A percentile compares a stretch with the other conserved stretches of the same genome.
phyloP scores from a whole-genome alignment of 2,329 filamentous ascomycete genomes.

The Chaetoscypha palmicola region DNA sequence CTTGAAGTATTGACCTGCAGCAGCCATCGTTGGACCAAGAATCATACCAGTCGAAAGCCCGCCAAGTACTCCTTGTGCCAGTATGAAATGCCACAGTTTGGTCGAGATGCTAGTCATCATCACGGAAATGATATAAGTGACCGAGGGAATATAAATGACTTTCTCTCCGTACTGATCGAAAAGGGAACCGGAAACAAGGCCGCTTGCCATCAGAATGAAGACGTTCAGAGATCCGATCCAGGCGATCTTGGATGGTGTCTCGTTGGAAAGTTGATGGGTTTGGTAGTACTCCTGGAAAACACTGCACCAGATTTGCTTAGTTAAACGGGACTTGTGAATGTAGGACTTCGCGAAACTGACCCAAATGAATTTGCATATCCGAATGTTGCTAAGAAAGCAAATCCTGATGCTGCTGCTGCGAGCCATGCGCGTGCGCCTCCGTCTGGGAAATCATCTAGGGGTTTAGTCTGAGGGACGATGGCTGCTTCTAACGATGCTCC shows the following conservation, averaged over 20 bases:
- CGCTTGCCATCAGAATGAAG: slow-evolving; percentile 43
- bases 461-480: neutral
- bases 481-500: neutral
- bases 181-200: slow-evolving; percentile 49
- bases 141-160: slow-evolving; percentile 20
- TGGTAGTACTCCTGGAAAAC: slow-evolving; percentile 35
- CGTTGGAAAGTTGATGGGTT: slow-evolving; percentile 23
- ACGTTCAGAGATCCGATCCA: slow-evolving; percentile 54
- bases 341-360: no score
- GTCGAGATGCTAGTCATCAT: slow-evolving; percentile 34
- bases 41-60: slow-evolving; percentile 35
- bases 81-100: slow-evolving; percentile 32
- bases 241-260: slow-evolving; percentile 41
- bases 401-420: slow-evolving; percentile 40
- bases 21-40: slow-evolving; percentile 32
- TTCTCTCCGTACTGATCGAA: slow-evolving; percentile 58
- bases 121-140: slow-evolving; percentile 20
- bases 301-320: no score
- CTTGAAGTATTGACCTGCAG: slow-evolving; percentile 43
- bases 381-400: slow-evolving; percentile 40
- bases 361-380: slow-evolving; percentile 44
- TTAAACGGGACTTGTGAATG: no score
- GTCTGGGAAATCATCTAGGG: slow-evolving; percentile 43
- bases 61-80: slow-evolving; percentile 28
- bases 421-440: slow-evolving; percentile 50